Evolutionary conservation across 345 rosid species (phyloP), one percentile per base, ranked within the genome.

Genomic region (Aquilaria malaccensis): DNA sequence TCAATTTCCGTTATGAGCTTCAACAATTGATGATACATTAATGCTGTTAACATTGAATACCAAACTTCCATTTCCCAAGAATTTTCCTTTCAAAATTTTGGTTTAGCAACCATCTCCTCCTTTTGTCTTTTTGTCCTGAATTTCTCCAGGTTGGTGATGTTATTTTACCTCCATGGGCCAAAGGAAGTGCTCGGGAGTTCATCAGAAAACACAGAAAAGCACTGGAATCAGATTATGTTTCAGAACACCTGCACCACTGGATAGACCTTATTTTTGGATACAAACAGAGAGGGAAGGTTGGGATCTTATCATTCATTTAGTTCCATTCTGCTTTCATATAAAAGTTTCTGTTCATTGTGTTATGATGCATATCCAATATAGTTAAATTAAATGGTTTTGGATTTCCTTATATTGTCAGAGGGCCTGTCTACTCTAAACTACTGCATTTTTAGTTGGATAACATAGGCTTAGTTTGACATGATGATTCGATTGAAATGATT

Each of bases 251-350:
- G 77, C 97, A 95, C 77, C 89, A 95, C 30, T 95, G 99, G 99
- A 91, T 95, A 70, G 99, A 95, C 74, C 96, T 95, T 66, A 95
- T 95, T 54, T 95, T 95, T 84, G 99, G 99, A 52, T 78, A 76
- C 73, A 91, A 88, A 81, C 99, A 95, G 83, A 83, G 97, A 69
- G 99, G 99, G 63, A 95, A 95, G 96, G 99, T 95, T 63, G 37
- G 80, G 43, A 37, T 37, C 43, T 37, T 22, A 10, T 12, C 57
- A 54, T 54, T 54, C 9, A 29, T 22, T 11, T 29, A 15, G 22
- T 54, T 30, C 43, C 9, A 37, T 37, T 9, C 43, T 37, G 43
- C 43, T 37, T 37, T 37, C 43, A 37, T 37, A 37, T 3, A 37
- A 37, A 37, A 4, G 43, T 4, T 37, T 37, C 43, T 4, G 43